Evolutionary conservation across 306 rosid genomes (phyloP).

Genomic region (Lathyrus aphaca): DNA sequence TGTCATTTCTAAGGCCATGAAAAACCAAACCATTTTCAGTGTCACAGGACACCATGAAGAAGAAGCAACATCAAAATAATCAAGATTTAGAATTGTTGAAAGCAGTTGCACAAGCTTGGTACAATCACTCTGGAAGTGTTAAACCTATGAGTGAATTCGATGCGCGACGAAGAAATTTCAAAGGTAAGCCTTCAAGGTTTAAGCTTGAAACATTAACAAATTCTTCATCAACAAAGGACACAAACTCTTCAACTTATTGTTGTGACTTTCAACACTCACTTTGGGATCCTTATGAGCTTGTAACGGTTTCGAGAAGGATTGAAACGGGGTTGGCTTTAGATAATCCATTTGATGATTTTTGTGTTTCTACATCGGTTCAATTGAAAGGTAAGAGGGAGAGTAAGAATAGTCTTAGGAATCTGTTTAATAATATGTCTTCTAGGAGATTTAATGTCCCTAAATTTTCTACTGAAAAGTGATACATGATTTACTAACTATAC

Average conservation of each 20-base stretch:
- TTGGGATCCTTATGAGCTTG: constrained; percentile 92
- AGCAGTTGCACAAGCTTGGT: constrained; percentile 94
- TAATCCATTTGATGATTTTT: constrained; percentile 44
- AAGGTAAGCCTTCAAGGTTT: constrained; percentile 64
- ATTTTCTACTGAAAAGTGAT: constrained; percentile 29
- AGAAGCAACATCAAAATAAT: constrained; percentile 40
- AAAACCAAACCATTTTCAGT: constrained; percentile 30
- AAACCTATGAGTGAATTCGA: constrained; percentile 63
- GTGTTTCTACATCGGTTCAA: constrained; percentile 18
- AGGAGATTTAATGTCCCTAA: constrained; percentile 51
- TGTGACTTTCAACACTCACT: constrained; percentile 87
- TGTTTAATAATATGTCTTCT: constrained; percentile 64
- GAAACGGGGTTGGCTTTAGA: constrained; percentile 60
- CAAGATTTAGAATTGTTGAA: constrained; percentile 67
- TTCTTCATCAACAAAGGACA: constrained; percentile 16
- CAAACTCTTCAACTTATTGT: not conserved
- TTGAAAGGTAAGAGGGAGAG: constrained; percentile 57
- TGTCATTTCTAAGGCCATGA: constrained; percentile 48
- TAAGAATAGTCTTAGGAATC: constrained; percentile 72
- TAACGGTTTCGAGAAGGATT: constrained; percentile 70
- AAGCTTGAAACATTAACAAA: constrained; percentile 55
- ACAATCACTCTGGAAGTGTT: constrained; percentile 58
- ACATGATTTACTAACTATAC: constrained; percentile 12
- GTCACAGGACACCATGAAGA: constrained; percentile 53
- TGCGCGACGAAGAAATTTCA: constrained; percentile 56